Percentiles rank a stretch among this genome's conserved stretches.
phyloP scores from a whole-genome alignment of 306 rosid genomes.

The Vicia faba region DNA sequence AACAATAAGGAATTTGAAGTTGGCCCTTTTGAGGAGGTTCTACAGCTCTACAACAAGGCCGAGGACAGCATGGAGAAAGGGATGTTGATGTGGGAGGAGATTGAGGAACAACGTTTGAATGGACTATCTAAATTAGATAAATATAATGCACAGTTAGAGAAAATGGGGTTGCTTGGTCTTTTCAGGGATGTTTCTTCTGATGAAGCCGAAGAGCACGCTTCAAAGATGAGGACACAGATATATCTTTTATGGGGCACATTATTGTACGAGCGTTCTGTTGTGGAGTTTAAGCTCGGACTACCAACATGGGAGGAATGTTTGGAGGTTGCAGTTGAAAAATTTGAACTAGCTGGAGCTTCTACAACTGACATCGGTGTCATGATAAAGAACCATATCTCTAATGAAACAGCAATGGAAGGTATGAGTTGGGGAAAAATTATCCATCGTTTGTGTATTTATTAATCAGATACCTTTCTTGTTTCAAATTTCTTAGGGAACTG shows the following conservation, averaged over 20 bases:
- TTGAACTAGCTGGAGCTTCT: constrained; percentile 95
- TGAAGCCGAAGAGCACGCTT: constrained; percentile 73
- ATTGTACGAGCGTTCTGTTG: constrained; percentile 87
- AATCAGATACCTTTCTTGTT: constrained; percentile 18
- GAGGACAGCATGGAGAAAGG: constrained; percentile 95
- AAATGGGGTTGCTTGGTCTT: constrained; percentile 67
- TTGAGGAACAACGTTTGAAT: constrained; percentile 77
- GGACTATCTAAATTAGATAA: constrained; percentile 77
- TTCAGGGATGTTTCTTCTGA: constrained; percentile 63
- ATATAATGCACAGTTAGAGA: constrained; percentile 56
- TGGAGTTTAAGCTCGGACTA: constrained; percentile 69
- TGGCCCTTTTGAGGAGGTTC: constrained; percentile 60
- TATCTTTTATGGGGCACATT: constrained; percentile 90
- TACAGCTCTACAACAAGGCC: constrained; percentile 80
- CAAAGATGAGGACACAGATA: constrained; percentile 77
- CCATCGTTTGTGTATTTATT: constrained; percentile 4
- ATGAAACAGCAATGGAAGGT: constrained; percentile 90
- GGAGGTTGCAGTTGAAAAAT: constrained; percentile 88
- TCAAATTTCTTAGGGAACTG: constrained; percentile 29
- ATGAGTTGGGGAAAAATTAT: constrained; percentile 15
- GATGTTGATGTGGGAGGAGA: constrained; percentile 82
- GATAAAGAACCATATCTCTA: constrained; percentile 96
- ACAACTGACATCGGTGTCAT: constrained; percentile 87
- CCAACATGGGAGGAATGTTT: constrained; percentile 98
- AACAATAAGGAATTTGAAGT: constrained; percentile 51